These are phyloP conservation scores for Pichia sp. DNA, from an alignment of 1,139 yeast genomes.

Conservation along the genomic window DNA sequence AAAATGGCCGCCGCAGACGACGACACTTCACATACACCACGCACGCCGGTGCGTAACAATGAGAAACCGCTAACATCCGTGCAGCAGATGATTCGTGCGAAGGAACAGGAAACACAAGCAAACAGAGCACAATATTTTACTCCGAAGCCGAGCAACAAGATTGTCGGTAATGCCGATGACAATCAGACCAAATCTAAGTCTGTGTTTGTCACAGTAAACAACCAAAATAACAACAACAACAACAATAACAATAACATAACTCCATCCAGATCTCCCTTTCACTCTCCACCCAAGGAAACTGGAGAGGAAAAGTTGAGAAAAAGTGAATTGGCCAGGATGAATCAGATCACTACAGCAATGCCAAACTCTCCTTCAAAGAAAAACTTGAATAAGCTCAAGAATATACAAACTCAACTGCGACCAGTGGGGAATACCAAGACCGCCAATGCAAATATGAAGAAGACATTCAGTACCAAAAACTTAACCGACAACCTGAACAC, in stretches of 20 bases:
- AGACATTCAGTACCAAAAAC: slow-evolving; percentile 15
- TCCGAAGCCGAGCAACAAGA: slow-evolving; percentile 20
- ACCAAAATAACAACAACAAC: slow-evolving; percentile 3
- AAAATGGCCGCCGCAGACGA: slow-evolving; percentile 2
- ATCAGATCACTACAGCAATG: slow-evolving; percentile 25
- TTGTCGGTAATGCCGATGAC: slow-evolving; percentile 12
- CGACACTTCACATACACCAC: slow-evolving; percentile 5
- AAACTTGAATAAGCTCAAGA: slow-evolving; percentile 24
- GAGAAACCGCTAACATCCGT: slow-evolving; percentile 21
- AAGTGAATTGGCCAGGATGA: slow-evolving; percentile 25
- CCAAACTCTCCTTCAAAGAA: slow-evolving; percentile 29
- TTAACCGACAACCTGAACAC: slow-evolving; percentile 7
- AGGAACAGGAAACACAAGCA: slow-evolving; percentile 23
- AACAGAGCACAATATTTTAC: slow-evolving; percentile 20
- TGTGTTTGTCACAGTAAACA: slow-evolving; percentile 14
- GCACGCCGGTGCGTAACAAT: slow-evolving; percentile 5
- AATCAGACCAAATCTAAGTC: slow-evolving; percentile 11
- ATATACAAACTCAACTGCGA: slow-evolving; percentile 16
- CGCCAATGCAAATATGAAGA: slow-evolving; percentile 3
- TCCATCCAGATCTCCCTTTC: neutral
- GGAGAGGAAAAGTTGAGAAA: slow-evolving; percentile 13
- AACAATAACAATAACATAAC: neutral
- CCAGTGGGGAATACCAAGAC: neutral
- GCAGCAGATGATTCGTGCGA: slow-evolving; percentile 24
- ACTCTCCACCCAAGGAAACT: neutral